Base-by-base conservation (phyloP, 2,329 filamentous ascomycete species). In the Hypoxylon sp. region DNA sequence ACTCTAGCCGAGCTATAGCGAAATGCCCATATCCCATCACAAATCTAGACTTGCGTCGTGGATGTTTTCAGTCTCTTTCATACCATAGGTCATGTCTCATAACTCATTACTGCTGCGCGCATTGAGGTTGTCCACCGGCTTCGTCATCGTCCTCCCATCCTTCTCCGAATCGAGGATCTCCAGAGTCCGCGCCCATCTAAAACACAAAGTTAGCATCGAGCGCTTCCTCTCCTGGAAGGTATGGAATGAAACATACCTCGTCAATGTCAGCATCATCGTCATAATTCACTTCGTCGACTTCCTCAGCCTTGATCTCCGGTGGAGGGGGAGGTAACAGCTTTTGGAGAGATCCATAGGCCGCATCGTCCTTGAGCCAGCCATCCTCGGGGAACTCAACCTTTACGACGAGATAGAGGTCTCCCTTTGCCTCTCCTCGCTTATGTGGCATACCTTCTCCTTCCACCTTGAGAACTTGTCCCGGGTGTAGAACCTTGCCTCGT, bases 391-490 rank as follows among this genome's bases (percentile, higher is more conserved):
- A 98, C 58, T 93, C 87, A 68, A 99, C 87, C 73, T 96, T 90
- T 69, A 97, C 90, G 37, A 91, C 82, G 43, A 99, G 84, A 79
- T 95, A 99, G 16, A 99, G 82, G 75, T 98, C 94, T 45, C 96
- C 96, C 76, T 89, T 93, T 3, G 82, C 76, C 39, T 99, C 96
- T 68, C 90, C 92, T 61, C 90, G 89, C 85, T 97, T 97, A 72
- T 90, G 80, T 1, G 96, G 96, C 96, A 99, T 99, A 65, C 96
- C 96, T 81, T 99, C 96, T 25, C 93, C 94, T 1, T 85, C 80
- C 0, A 99, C 83, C 82, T 94, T 97, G 73, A 99, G 85, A 6
- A 95, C 87, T 76, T 99, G 92, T 25, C 90, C 91, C 0, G 96
- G 94, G 25, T 89, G 88, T 34, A 99, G 81, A 54, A 98, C 85